A percentile compares a stretch with the other conserved stretches of the same genome.
phyloP scores from a whole-genome alignment of 2,329 filamentous ascomycete genomes.

The Didymella exigua region DNA sequence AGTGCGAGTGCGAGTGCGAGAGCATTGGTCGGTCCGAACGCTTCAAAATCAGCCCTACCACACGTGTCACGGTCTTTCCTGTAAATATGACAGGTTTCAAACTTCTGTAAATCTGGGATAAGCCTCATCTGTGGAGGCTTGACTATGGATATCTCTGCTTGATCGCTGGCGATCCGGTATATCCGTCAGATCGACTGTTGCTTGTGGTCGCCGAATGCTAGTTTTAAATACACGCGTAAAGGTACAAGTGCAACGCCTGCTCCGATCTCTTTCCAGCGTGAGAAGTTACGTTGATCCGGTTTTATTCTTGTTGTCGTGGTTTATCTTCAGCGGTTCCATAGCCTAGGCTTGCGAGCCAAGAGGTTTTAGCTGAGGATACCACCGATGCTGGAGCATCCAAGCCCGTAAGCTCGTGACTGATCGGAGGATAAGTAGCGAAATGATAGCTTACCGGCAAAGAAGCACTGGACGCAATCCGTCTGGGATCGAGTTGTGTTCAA shows the following conservation, averaged over 20 bases:
- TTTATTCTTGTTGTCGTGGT: background rate
- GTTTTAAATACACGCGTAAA: constrained; percentile 1
- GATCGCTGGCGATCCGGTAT: constrained; percentile 1
- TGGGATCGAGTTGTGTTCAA: too few species aligned
- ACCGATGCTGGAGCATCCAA: too few species aligned
- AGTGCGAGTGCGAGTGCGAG: constrained; percentile 19
- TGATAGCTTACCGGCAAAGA: background rate
- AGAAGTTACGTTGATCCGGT: background rate
- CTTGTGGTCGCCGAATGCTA: background rate
- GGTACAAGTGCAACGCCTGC: background rate
- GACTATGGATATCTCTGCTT: background rate
- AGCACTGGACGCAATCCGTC: too few species aligned
- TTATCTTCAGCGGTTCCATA: background rate
- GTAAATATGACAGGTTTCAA: background rate
- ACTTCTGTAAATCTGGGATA: background rate
- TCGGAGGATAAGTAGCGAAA: too few species aligned
- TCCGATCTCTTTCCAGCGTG: too few species aligned
- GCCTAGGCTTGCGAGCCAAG: constrained; percentile 2
- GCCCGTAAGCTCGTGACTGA: too few species aligned
- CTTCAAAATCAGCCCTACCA: constrained; percentile 8
- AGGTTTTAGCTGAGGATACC: too few species aligned
- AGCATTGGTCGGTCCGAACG: constrained; percentile 8
- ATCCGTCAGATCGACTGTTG: background rate
- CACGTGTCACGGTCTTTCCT: background rate
- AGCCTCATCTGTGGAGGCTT: background rate